phyloP scores from a whole-genome alignment of 2,329 filamentous ascomycete genomes.

The Penicillium brevicompactum region DNA sequence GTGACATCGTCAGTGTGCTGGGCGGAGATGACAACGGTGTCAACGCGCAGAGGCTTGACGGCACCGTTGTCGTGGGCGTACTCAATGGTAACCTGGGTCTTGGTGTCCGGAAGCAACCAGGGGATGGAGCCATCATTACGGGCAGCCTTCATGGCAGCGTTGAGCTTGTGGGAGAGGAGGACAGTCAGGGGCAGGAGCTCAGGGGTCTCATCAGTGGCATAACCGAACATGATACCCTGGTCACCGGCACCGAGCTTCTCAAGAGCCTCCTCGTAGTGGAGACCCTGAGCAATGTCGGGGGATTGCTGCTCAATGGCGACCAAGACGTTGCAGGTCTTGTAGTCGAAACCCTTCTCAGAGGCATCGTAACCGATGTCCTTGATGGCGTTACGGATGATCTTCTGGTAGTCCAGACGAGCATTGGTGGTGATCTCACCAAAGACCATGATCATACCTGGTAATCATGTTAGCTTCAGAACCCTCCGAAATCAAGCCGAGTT shows the following conservation, averaged over 20 bases:
- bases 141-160: constrained; percentile 88
- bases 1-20: constrained; percentile 88
- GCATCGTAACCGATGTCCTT: constrained; percentile 99
- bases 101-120: constrained; percentile 97
- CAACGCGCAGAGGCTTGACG: constrained; percentile 86
- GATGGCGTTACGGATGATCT: constrained; percentile 89
- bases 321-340: constrained; percentile 99
- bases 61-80: constrained; percentile 94
- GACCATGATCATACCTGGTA: constrained; percentile 83
- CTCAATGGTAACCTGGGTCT: constrained; percentile 99
- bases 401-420: constrained; percentile 95
- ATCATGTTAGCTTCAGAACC: constrained; percentile 15
- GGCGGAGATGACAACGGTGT: constrained; percentile 95
- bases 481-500: too few relatives aligned
- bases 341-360: constrained; percentile 97
- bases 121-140: constrained; percentile 84
- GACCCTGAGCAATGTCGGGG: constrained; percentile 97
- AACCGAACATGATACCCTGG: constrained; percentile 99
- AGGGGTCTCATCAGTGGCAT: constrained; percentile 98
- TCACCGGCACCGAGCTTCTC: constrained; percentile 98
- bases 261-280: constrained; percentile 95
- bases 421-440: constrained; percentile 99
- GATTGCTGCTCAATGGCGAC: constrained; percentile 99
- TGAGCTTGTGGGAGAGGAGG: constrained; percentile 94
- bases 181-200: constrained; percentile 95